phyloP scores from a whole-genome alignment of 1,139 yeast genomes.

The Trichomonascaceae sp. region DNA sequence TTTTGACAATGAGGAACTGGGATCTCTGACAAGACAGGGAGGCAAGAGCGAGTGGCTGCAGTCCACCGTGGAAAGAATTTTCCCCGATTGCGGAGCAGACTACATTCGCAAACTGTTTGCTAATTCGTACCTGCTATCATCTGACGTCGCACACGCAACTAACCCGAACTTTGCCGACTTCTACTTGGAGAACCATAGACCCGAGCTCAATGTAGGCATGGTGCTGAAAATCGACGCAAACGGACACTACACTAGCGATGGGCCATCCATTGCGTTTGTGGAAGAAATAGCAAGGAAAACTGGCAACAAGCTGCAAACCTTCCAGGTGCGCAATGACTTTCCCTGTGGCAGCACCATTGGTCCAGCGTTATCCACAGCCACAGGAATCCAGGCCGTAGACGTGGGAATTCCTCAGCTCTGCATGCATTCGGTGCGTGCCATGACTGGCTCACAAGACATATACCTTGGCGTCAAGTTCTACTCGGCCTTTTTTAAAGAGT shows the following conservation, averaged over 20 bases:
- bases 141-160: slow-evolving; percentile 90
- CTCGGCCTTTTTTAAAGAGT: slow-evolving; percentile 44
- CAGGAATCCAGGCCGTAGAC: slow-evolving; percentile 69
- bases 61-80: slow-evolving; percentile 53
- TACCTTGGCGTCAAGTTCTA: slow-evolving; percentile 57
- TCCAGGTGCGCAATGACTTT: slow-evolving; percentile 47
- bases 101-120: slow-evolving; percentile 22
- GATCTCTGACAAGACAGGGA: slow-evolving; percentile 82
- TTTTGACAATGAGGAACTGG: slow-evolving; percentile 90
- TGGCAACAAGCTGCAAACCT: slow-evolving; percentile 42
- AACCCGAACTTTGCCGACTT: slow-evolving; percentile 69
- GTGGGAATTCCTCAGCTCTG: slow-evolving; percentile 67
- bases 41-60: slow-evolving; percentile 84
- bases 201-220: slow-evolving; percentile 61
- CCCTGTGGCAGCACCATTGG: slow-evolving; percentile 77
- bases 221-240: slow-evolving; percentile 54
- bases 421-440: slow-evolving; percentile 74
- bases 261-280: slow-evolving; percentile 45
- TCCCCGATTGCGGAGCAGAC: slow-evolving; percentile 32
- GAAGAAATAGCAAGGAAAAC: slow-evolving; percentile 44
- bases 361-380: slow-evolving; percentile 45
- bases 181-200: slow-evolving; percentile 53
- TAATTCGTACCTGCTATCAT: slow-evolving; percentile 72
- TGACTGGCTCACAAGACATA: slow-evolving; percentile 57
- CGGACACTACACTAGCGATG: slow-evolving; percentile 60